A percentile compares a stretch with the other conserved stretches of the same genome.
phyloP scores from a whole-genome alignment of 225 moss, liverwort and hornwort species.

The Neckera pumila region DNA sequence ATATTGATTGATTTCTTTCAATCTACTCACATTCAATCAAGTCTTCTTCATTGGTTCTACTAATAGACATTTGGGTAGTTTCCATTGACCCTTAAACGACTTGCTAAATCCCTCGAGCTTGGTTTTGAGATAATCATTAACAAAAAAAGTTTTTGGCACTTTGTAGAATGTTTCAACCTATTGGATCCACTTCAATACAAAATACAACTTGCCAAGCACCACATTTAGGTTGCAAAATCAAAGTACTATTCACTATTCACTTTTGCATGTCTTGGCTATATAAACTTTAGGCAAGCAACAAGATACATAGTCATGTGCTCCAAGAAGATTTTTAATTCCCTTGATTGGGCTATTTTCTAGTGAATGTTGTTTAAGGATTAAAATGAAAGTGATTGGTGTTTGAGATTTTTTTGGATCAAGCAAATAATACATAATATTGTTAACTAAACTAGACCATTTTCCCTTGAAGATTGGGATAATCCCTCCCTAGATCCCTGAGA shows the following conservation, averaged over 20 bases:
- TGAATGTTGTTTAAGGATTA: neutral
- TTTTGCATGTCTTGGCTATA: neutral
- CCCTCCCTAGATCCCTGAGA: fast-evolving
- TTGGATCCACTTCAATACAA: neutral
- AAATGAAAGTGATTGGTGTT: neutral
- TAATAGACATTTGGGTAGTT: neutral
- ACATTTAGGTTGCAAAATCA: neutral
- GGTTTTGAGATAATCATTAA: no score
- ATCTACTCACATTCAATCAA: neutral
- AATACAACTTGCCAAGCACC: neutral
- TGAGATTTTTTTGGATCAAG: fast-evolving
- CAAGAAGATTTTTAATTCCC: neutral
- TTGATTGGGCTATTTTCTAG: fast-evolving
- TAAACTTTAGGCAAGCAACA: neutral
- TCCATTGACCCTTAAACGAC: no score
- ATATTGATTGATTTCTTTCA: fast-evolving
- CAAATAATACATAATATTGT: neutral
- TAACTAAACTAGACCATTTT: neutral
- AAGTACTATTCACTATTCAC: neutral
- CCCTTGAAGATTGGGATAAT: fast-evolving
- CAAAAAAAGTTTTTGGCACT: no score
- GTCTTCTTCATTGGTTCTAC: neutral
- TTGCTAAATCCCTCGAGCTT: no score
- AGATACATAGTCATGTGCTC: neutral
- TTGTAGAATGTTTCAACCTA: no score